phyloP scores from a whole-genome alignment of 257 asterid genomes.

The Nicotiana benthamiana region DNA sequence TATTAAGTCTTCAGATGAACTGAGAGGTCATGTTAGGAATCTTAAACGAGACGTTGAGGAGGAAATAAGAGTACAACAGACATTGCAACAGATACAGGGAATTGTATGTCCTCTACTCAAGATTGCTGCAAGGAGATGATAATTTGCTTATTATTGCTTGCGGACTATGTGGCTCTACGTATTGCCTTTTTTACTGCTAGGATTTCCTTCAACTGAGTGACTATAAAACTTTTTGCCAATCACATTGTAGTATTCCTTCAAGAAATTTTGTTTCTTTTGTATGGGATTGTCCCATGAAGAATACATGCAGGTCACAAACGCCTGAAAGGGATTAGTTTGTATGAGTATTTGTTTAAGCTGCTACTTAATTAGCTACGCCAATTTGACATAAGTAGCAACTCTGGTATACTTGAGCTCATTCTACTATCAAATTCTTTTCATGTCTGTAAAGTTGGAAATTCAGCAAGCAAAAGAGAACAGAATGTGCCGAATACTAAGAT shows the following conservation, averaged over 20 bases:
- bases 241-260: not conserved
- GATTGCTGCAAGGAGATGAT: conserved; percentile 66
- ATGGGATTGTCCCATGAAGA: not conserved
- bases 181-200: not conserved
- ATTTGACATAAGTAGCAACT: not conserved
- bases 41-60: conserved; percentile 76
- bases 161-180: not conserved
- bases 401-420: not conserved
- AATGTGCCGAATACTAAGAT: not conserved
- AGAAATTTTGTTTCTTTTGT: not conserved
- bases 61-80: conserved; percentile 67
- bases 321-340: not conserved
- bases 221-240: not conserved
- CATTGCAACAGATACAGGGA: conserved; percentile 79
- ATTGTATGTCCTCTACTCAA: conserved; percentile 68
- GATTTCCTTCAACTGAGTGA: not conserved
- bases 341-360: not conserved
- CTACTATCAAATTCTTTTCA: not conserved
- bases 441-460: not conserved
- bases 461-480: not conserved
- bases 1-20: conserved; percentile 38
- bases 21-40: conserved; percentile 52
- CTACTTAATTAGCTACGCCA: not conserved
- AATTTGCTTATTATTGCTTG: not conserved
- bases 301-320: not conserved